Conservation (phyloP, 106 monocot genomes). For the Chionographis japonica region DNA sequence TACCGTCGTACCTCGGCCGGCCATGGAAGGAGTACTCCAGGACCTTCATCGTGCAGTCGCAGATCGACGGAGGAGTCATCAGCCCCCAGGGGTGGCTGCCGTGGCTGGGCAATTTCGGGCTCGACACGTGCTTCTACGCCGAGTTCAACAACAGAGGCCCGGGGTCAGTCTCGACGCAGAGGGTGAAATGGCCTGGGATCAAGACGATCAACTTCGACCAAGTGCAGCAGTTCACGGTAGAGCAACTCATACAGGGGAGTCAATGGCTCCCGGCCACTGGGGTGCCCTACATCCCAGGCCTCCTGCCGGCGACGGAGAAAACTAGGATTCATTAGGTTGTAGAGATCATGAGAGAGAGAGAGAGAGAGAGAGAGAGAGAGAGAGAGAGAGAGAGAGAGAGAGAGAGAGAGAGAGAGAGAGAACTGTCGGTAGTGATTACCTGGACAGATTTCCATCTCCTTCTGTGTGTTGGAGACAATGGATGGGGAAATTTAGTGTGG, state of each 20-base stretch:
- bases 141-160: constrained; percentile 44
- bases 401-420: too few species aligned
- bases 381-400: too few species aligned
- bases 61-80: constrained; percentile 28
- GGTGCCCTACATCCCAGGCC: constrained; percentile 16
- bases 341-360: too few species aligned
- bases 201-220: constrained; percentile 19
- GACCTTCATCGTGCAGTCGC: constrained; percentile 28
- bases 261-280: constrained; percentile 5
- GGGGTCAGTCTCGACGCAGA: constrained; percentile 9
- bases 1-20: constrained; percentile 27
- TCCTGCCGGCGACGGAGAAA: background rate
- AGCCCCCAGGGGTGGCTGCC: constrained; percentile 31
- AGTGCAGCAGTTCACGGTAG: constrained; percentile 13
- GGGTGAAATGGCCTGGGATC: constrained; percentile 36
- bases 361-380: too few species aligned
- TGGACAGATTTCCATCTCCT: too few species aligned
- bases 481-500: too few species aligned
- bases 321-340: constrained; percentile 3
- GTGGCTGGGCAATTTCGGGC: constrained; percentile 32
- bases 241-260: constrained; percentile 8
- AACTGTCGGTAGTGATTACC: too few species aligned
- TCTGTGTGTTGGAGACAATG: too few species aligned
- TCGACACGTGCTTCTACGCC: constrained; percentile 37
- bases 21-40: constrained; percentile 47